These are phyloP conservation scores for Rhodotorula mucilaginosa DNA, from an alignment of 1,284 basidiomycete species.

Conservation along the genomic window DNA sequence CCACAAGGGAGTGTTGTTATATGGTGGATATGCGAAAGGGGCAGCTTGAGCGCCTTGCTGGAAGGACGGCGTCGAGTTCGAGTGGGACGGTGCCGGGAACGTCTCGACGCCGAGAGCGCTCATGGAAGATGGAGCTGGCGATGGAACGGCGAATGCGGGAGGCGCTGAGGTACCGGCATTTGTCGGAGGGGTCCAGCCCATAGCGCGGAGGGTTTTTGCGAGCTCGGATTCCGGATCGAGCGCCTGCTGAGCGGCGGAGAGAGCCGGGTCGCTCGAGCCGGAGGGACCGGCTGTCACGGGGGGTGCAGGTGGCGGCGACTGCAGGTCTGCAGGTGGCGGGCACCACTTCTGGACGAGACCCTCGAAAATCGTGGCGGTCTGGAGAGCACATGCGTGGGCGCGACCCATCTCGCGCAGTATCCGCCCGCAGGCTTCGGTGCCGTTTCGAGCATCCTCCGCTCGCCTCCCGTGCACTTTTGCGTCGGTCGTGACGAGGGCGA, in stretches of 20 bases:
- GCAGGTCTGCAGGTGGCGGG: not conserved
- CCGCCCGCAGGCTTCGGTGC: constrained; percentile 3
- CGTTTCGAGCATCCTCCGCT: constrained; percentile 7
- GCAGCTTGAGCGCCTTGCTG: not conserved
- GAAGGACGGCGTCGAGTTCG: not conserved
- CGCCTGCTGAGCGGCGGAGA: not conserved
- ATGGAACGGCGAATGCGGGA: not conserved
- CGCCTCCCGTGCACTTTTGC: not conserved
- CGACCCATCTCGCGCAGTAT: constrained; percentile 19
- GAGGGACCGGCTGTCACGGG: not conserved
- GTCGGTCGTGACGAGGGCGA: constrained; percentile 53
- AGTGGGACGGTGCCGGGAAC: not conserved
- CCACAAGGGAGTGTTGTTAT: not conserved
- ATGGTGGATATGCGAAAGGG: not conserved
- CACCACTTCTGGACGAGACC: constrained; percentile 20
- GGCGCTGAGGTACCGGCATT: not conserved
- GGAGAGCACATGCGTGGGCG: constrained; percentile 9
- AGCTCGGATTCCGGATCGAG: constrained; percentile 18
- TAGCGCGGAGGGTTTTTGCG: not conserved
- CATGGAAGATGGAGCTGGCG: no score
- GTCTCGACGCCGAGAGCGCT: no score
- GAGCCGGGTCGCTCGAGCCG: not conserved
- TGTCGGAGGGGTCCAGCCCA: constrained; percentile 22
- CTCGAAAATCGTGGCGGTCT: constrained; percentile 20
- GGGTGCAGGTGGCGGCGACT: not conserved